Evolutionary conservation across 1,284 basidiomycete genomes (phyloP), one percentile per base, ranked within the genome.

Genomic region (Athelia sp.): DNA sequence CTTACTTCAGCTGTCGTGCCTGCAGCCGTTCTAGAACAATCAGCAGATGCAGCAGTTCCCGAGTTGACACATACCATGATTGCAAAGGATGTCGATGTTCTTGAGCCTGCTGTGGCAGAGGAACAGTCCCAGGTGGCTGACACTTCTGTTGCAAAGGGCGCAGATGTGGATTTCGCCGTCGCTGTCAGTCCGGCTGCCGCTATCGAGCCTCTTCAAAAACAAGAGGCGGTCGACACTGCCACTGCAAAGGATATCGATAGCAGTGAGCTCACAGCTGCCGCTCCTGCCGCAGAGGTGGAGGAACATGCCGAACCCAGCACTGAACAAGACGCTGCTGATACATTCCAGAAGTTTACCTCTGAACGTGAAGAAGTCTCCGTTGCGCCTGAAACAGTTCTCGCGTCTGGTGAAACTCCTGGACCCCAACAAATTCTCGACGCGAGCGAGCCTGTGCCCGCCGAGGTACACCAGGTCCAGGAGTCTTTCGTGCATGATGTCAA

Each of bases 391-490:
- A 54, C 46, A 6, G 62, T 70, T 31, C 62, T 70, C 0, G 55
- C 67, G 18, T 57, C 67, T 13, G 69, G 68, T 4, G 66, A 66
- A 40, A 75, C 72, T 2, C 68, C 68, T 31, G 66, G 68, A 1
- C 70, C 67, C 18, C 59, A 70, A 26, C 50, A 66, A 43, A 69
- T 67, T 23, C 58, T 68, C 48, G 58, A 59, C 23, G 54, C 53
- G 13, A 58, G 51, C 24, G 62, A 61, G 47, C 47, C 56, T 26
- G 57, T 54, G 24, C 52, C 59, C 3, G 22, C 52, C 14, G 35
- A 43, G 17, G 29, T 14, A 21, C 29, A 22, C 4, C 23, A 48
- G 19, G 26, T 40, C 17, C n/a, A n/a, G n/a, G 50, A 45, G 26
- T 13, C 13, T 29, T 29, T 29, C 10, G 18, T 23, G 0, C 10